Conservation (phyloP, 2,329 filamentous ascomycete genomes). For the Xylaria arbuscula region DNA sequence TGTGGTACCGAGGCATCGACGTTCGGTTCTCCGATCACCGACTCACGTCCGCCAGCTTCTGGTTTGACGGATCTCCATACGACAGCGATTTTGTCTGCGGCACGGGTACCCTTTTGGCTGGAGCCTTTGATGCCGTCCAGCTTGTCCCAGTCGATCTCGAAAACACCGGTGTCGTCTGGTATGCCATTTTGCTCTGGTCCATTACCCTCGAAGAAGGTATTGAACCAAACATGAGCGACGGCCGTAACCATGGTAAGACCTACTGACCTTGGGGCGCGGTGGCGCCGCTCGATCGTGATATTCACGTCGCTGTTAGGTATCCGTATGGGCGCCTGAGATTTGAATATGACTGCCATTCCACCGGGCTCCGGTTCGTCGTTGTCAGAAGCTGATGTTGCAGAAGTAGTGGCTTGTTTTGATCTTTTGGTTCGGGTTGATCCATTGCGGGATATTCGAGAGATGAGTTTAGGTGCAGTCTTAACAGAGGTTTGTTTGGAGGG, state of each 20-base stretch:
- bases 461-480: conserved; percentile 40
- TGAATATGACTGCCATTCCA: conserved; percentile 81
- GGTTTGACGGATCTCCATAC: conserved; percentile 74
- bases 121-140: conserved; percentile 98
- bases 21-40: conserved; percentile 71
- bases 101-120: conserved; percentile 80
- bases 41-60: conserved; percentile 39
- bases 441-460: conserved; percentile 36
- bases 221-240: conserved; percentile 97
- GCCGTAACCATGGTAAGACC: conserved; percentile 91
- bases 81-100: conserved; percentile 84
- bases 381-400: conserved; percentile 37
- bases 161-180: conserved; percentile 73
- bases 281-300: conserved; percentile 87
- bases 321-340: conserved; percentile 73
- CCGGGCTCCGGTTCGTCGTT: conserved; percentile 62
- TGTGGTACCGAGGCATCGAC: conserved; percentile 77
- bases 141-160: conserved; percentile 68
- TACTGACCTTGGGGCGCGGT: conserved; percentile 79
- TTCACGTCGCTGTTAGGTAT: conserved; percentile 88
- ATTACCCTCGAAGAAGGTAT: conserved; percentile 88
- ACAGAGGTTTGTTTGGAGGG: conserved; percentile 24
- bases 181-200: conserved; percentile 75
- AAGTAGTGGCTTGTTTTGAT: conserved; percentile 30
- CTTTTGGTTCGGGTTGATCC: conserved; percentile 31